Conservation (phyloP, 306 rosid genomes). For the Leucaena leucocephala region DNA sequence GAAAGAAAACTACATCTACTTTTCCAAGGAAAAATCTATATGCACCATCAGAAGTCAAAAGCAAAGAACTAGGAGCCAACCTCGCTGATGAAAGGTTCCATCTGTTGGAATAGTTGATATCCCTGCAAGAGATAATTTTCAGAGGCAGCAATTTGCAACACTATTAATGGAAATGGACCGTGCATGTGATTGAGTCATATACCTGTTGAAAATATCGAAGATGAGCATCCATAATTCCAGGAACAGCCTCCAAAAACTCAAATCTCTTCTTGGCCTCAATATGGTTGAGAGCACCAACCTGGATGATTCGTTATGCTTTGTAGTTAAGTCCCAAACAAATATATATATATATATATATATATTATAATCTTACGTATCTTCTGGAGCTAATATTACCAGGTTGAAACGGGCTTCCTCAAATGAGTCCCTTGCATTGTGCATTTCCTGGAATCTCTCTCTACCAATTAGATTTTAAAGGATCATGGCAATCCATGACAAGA, state of each 20-base stretch:
- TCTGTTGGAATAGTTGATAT: constrained; percentile 47
- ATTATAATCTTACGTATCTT: constrained; percentile 27
- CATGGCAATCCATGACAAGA: constrained; percentile 53
- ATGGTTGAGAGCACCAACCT: constrained; percentile 72
- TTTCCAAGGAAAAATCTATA: not conserved
- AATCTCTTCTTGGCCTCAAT: constrained; percentile 76
- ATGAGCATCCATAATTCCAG: constrained; percentile 86
- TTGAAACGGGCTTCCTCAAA: constrained; percentile 84
- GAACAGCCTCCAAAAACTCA: constrained; percentile 83
- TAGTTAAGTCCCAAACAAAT: constrained; percentile 25
- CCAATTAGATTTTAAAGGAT: constrained; percentile 63
- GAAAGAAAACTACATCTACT: not conserved
- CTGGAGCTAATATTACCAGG: constrained; percentile 60
- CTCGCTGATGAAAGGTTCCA: constrained; percentile 60
- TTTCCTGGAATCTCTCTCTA: constrained; percentile 84
- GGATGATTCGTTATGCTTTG: constrained; percentile 32
- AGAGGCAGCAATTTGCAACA: constrained; percentile 12
- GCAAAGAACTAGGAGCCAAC: constrained; percentile 29
- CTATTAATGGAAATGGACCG: constrained; percentile 1
- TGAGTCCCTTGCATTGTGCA: constrained; percentile 63
- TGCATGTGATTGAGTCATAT: constrained; percentile 18
- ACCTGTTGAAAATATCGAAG: constrained; percentile 85
- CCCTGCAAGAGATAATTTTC: constrained; percentile 44
- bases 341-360: not conserved
- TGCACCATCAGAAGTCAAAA: constrained; percentile 19